phyloP scores from a whole-genome alignment of 495 filamentous ascomycete species.

The Cercophora sp. region DNA sequence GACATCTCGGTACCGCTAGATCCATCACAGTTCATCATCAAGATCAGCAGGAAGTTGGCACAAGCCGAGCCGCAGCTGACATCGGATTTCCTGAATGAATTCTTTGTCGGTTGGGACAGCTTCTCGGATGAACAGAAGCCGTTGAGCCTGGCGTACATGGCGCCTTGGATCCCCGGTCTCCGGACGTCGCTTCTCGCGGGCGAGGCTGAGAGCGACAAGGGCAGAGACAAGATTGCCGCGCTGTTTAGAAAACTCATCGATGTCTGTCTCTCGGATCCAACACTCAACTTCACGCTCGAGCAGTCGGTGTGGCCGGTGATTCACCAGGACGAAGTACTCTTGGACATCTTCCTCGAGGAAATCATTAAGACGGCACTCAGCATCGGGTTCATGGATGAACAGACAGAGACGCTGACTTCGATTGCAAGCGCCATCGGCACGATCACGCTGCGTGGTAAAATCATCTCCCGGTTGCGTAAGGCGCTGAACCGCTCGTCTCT shows the following conservation, averaged over 20 bases:
- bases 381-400: constrained; percentile 52
- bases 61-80: constrained; percentile 61
- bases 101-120: constrained; percentile 65
- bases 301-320: constrained; percentile 60
- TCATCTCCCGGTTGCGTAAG: constrained; percentile 59
- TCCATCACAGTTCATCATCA: constrained; percentile 58
- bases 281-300: constrained; percentile 54
- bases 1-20: constrained; percentile 56
- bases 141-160: constrained; percentile 61
- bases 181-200: constrained; percentile 51
- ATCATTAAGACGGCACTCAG: constrained; percentile 55
- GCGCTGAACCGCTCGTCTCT: constrained; percentile 60
- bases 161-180: constrained; percentile 58
- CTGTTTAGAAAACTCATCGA: constrained; percentile 63
- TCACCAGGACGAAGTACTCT: constrained; percentile 55
- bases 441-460: constrained; percentile 56
- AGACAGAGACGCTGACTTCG: constrained; percentile 57
- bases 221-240: constrained; percentile 54
- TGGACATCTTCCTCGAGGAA: constrained; percentile 63
- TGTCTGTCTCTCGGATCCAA: constrained; percentile 52
- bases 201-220: constrained; percentile 57
- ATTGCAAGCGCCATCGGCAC: constrained; percentile 58
- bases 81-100: constrained; percentile 62
- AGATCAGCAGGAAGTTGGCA: constrained; percentile 58
- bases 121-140: constrained; percentile 59